Evolutionary conservation across 345 rosid genomes (phyloP), one percentile per base, ranked within the genome.

Genomic region (Lagerstroemia speciosa): DNA sequence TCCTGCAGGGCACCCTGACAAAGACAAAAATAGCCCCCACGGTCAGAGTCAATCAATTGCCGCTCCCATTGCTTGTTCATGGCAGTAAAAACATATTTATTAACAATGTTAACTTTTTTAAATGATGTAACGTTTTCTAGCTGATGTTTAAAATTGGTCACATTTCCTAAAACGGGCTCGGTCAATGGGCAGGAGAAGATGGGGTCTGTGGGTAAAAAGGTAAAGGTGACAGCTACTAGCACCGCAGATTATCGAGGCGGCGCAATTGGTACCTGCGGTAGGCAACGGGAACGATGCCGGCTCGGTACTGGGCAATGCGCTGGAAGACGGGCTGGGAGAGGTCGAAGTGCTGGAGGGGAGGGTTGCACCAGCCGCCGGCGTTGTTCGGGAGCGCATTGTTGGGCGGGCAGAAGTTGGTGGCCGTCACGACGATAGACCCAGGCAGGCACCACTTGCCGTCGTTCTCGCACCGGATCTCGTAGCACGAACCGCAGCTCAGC

Each of bases 281-380:
- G 14, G 88, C 60, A 6, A 89, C 95, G 6, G 95, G 92, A 22
- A 89, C 92, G 61, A 89, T 82, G 37, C 95, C 95, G 7, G 95
- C 89, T 69, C 37, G 86, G 82, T 89, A 89, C 60, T 89, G 92
- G 63, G 95, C 95, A 76, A 89, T 86, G 66, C 80, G 92, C 78
- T 89, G 91, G 85, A 86, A 89, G 15, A 89, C 88, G 40, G 92
- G 92, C 73, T 89, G 92, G 62, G 95, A 83, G 67, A 89, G 92
- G 70, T 89, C 95, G 63, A 89, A 89, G 72, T 89, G 95, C 3
- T 86, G 87, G 62, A 69, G 88, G 20, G 95, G 95, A 75, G 95
- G 95, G 81, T 89, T 89, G 82, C 95, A 89, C 95, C 95, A 89
- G 33, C 95, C 95, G 6, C 95, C 95, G 8, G 80, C 83, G 78